These are phyloP conservation scores for Trichoderma gamsii DNA, from an alignment of 495 filamentous ascomycete genomes.

Conservation along the genomic window DNA sequence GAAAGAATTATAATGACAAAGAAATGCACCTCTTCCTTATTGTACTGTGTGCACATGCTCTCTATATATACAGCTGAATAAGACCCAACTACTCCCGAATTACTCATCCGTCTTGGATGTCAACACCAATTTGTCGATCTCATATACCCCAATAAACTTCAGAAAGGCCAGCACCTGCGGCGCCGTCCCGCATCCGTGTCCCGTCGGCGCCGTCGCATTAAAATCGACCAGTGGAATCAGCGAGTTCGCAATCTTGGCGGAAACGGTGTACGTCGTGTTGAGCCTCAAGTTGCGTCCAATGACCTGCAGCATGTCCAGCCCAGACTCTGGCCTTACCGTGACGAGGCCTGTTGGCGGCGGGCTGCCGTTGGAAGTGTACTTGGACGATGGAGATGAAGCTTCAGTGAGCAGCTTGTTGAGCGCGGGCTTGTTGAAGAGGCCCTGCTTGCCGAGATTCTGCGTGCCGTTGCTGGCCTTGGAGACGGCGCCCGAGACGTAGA, in stretches of 20 bases:
- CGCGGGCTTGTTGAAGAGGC: slow-evolving; percentile 15
- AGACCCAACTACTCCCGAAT: no score
- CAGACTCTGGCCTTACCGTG: slow-evolving; percentile 18
- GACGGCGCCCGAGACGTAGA: slow-evolving; percentile 23
- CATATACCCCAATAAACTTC: slow-evolving; percentile 22
- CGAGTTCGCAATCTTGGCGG: slow-evolving; percentile 8
- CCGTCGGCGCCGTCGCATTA: slow-evolving; percentile 15
- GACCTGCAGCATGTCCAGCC: slow-evolving; percentile 24
- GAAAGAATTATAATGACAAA: no score
- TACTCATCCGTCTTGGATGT: background rate
- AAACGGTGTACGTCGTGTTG: slow-evolving; percentile 21
- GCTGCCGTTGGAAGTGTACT: background rate
- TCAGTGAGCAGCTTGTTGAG: slow-evolving; percentile 19
- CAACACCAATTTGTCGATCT: slow-evolving; percentile 15
- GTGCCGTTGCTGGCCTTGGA: slow-evolving; percentile 18
- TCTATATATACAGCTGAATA: background rate
- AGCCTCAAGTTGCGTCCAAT: slow-evolving; percentile 21
- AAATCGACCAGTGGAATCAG: slow-evolving; percentile 21
- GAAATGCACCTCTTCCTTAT: no score
- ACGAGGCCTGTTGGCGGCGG: slow-evolving; percentile 19
- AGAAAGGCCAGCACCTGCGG: slow-evolving; percentile 23
- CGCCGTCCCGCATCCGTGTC: slow-evolving; percentile 19
- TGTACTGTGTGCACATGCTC: no score
- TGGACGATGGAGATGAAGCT: background rate
- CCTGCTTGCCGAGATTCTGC: slow-evolving; percentile 23